Evolutionary conservation across 2,329 filamentous ascomycete genomes (phyloP).

Genomic region (Meredithiella fracta): DNA sequence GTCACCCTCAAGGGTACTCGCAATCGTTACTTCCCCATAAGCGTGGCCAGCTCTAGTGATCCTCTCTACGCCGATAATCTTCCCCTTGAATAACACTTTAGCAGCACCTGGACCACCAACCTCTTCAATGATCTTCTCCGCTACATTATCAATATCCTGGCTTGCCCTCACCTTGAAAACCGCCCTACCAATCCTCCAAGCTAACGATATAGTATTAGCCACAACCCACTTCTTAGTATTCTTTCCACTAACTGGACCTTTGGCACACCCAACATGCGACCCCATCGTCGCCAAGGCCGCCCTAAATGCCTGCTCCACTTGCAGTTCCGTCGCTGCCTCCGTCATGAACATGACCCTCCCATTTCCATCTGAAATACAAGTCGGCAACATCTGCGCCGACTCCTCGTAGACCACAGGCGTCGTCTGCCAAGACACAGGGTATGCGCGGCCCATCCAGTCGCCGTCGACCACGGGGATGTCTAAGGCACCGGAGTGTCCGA

Average conservation of each 20-base stretch:
- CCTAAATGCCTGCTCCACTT: conserved; percentile 33
- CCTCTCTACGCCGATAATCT: conserved; percentile 44
- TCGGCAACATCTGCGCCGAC: conserved; percentile 28
- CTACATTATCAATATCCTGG: conserved; percentile 34
- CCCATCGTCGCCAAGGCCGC: conserved; percentile 40
- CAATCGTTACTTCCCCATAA: conserved; percentile 41
- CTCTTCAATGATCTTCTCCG: conserved; percentile 41
- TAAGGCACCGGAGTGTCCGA: conserved; percentile 37
- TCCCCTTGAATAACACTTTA: conserved; percentile 44
- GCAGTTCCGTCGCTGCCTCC: conserved; percentile 28
- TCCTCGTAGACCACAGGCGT: conserved; percentile 36
- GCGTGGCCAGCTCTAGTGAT: conserved; percentile 39
- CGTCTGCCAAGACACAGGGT: conserved; percentile 39
- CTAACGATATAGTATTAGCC: conserved; percentile 35
- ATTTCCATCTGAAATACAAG: conserved; percentile 34
- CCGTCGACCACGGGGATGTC: conserved; percentile 35
- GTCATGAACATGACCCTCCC: conserved; percentile 35
- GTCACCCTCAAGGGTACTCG: conserved; percentile 26
- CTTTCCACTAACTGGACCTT: conserved; percentile 31
- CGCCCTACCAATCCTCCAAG: conserved; percentile 42
- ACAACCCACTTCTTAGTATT: conserved; percentile 36
- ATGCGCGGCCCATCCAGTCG: conserved; percentile 41
- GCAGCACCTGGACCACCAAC: conserved; percentile 37
- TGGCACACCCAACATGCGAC: conserved; percentile 32
- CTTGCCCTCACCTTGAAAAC: conserved; percentile 7